Base-by-base conservation (phyloP, 2,329 filamentous ascomycete species). In the Claviceps citrina region DNA sequence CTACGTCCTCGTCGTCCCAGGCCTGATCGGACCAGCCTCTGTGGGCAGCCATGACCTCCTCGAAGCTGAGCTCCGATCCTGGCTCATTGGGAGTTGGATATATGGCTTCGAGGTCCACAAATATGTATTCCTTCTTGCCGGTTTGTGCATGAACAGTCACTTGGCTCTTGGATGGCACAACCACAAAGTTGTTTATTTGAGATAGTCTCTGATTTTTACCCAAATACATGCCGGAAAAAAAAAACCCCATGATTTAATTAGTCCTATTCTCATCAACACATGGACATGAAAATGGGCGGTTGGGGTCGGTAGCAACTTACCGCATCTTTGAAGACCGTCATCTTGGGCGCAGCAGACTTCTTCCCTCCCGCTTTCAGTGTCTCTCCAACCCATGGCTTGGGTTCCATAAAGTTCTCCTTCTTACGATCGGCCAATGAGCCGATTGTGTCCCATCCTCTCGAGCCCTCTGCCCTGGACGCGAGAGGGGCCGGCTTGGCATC, bases 181-280 rank as follows among this genome's bases (percentile, higher is more conserved):
- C 70, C 63, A 79, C 65, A 64, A 77, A 72, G 63, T 73, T 73
- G 63, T 76, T 66, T 65, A 77, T 69, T 64, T 73, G 72, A 54
- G 68, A 62, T 54, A 69, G 63, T 61, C 67, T 73, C 74, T 78
- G 67, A 55, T 53, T 42, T 59, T 60, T 18, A 66, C 42, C 12
- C 67, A 43, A 58, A 55, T 41, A 62, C 56, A 63, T 54, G 61
- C 50, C 59, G 56, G 55, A n/a, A n/a, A n/a, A n/a, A n/a, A n/a
- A n/a, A n/a, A n/a, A n/a, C n/a, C n/a, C 51, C 54, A 52, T 48
- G 52, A 55, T 71, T 75, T 72, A 61, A 89, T 95, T 94, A 95
- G 87, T 94, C 86, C 87, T 95, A 75, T 74, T 70, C 73, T 78
- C 70, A 86, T 91, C 84, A 91, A 91, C 75, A 85, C 70, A 60